phyloP scores from a whole-genome alignment of 1,139 yeast species.

The Nakaseomyces delphensis region DNA sequence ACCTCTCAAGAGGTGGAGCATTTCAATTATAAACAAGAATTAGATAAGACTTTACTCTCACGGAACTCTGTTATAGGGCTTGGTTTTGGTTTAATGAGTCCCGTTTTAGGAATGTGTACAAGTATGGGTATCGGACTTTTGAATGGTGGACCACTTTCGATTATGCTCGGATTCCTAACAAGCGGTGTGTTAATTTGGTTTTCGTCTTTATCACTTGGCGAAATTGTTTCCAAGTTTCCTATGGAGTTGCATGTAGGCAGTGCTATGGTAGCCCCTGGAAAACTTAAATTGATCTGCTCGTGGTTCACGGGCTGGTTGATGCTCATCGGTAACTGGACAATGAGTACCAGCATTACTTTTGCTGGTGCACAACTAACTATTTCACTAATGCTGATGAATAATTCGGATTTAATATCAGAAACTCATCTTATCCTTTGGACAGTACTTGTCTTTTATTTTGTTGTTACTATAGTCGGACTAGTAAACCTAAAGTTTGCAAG shows the following conservation, averaged over 20 bases:
- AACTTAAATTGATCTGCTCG: conserved; percentile 46
- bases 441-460: conserved; percentile 44
- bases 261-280: conserved; percentile 54
- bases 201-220: conserved; percentile 60
- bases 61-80: conserved; percentile 56
- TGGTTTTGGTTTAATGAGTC: conserved; percentile 72
- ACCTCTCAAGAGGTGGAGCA: conserved; percentile 51
- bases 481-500: conserved; percentile 53
- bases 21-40: conserved; percentile 61
- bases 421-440: conserved; percentile 46
- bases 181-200: conserved; percentile 54
- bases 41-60: conserved; percentile 56
- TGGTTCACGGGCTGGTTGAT: conserved; percentile 76
- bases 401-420: conserved; percentile 43
- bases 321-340: conserved; percentile 67
- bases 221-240: conserved; percentile 65
- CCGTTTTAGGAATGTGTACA: conserved; percentile 65
- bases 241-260: conserved; percentile 71
- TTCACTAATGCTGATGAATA: conserved; percentile 53
- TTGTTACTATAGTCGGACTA: conserved; percentile 52
- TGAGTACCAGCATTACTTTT: conserved; percentile 62
- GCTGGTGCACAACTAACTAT: conserved; percentile 67
- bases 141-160: conserved; percentile 67
- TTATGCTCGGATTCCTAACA: conserved; percentile 60
- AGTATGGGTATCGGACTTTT: conserved; percentile 59